A percentile compares a stretch with the other conserved stretches of the same genome.
Conservation (phyloP, 177 flowering plant genomes). For the Telopea speciosissima region DNA sequence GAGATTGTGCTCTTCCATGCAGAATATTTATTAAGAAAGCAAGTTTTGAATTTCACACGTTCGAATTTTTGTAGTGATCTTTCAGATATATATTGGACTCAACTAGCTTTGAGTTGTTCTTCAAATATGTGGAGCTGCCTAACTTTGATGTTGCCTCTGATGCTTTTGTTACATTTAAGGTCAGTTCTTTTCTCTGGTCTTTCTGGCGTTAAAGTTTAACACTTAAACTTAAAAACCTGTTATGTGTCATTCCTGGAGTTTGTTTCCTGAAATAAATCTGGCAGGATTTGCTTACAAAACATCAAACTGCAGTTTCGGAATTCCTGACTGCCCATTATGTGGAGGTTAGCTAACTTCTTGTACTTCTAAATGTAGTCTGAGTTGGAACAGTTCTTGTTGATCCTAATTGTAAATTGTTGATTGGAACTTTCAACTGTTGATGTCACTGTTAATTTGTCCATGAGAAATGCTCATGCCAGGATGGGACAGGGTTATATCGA, state of each 20-base stretch:
- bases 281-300: constrained; percentile 96
- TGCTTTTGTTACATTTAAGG: constrained; percentile 97
- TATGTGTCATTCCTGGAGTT: background rate
- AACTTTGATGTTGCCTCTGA: constrained; percentile 94
- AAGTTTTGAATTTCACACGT: constrained; percentile 4
- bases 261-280: constrained; percentile 7
- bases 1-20: background rate
- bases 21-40: constrained; percentile 2
- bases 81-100: constrained; percentile 94
- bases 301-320: constrained; percentile 57
- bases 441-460: background rate
- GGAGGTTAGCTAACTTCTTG: constrained; percentile 47
- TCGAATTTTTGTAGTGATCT: constrained; percentile 29
- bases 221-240: background rate
- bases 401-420: background rate
- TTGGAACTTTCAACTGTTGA: background rate
- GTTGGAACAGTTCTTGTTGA: background rate
- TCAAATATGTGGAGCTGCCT: constrained; percentile 91
- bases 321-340: constrained; percentile 67
- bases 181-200: constrained; percentile 22
- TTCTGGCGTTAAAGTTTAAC: constrained; percentile 1
- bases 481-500: background rate
- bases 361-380: background rate
- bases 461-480: background rate
- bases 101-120: constrained; percentile 82